These are phyloP conservation scores for Galium porrigens DNA, from an alignment of 305 asterid genomes.

Conservation along the genomic window DNA sequence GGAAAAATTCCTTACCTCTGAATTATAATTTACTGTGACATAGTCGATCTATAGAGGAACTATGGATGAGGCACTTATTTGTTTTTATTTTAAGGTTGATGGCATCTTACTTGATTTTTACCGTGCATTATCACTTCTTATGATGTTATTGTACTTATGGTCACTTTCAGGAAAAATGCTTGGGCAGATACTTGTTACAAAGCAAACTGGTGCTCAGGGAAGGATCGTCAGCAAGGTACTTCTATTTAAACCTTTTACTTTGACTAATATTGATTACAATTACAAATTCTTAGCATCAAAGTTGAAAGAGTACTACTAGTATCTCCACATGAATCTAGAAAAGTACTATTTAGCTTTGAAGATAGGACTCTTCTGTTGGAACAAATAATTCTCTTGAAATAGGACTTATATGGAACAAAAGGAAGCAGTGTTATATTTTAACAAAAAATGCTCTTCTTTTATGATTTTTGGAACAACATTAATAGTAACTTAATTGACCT, in stretches of 20 bases:
- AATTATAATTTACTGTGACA: not conserved
- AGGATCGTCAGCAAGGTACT: slow-evolving; percentile 92
- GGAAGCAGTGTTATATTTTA: not conserved
- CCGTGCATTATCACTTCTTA: not conserved
- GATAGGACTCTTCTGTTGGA: not conserved
- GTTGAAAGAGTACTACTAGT: not conserved
- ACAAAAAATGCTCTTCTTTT: no score
- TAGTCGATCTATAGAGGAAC: not conserved
- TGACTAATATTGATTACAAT: no score
- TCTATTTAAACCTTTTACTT: not conserved
- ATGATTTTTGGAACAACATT: not conserved
- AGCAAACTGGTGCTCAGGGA: slow-evolving; percentile 92
- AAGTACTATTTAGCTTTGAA: not conserved
- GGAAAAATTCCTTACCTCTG: not conserved
- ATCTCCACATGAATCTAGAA: no score
- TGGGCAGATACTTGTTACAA: slow-evolving; percentile 84
- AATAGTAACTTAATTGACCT: not conserved
- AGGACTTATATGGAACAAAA: not conserved
- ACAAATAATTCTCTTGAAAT: not conserved
- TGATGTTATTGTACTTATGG: not conserved
- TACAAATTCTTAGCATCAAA: no score
- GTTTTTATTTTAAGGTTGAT: not conserved
- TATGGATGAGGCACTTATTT: not conserved
- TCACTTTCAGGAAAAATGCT: slow-evolving; percentile 73
- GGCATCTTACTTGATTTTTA: not conserved